These are phyloP conservation scores for Globisporangium emineosum DNA, from an alignment of 352 stramenopile genomes.

Conservation along the genomic window DNA sequence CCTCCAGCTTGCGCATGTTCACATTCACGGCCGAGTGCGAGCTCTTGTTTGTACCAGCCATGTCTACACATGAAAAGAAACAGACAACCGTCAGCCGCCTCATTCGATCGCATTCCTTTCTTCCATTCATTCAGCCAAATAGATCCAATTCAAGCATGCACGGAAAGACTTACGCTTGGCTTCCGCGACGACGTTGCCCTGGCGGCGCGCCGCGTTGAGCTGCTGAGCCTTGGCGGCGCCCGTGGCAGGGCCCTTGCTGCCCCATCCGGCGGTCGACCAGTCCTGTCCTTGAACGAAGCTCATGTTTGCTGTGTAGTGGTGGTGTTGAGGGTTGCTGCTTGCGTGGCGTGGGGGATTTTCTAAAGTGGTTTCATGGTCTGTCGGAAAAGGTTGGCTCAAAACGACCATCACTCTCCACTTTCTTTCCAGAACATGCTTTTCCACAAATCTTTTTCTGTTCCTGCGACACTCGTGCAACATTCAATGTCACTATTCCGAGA, in stretches of 20 bases:
- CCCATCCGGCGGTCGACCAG: constrained; percentile 69
- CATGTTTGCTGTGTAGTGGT: constrained; percentile 22
- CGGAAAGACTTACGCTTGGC: constrained; percentile 61
- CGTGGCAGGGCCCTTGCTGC: constrained; percentile 56
- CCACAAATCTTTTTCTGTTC: neutral
- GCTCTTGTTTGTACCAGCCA: constrained; percentile 82
- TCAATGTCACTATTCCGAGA: too few species aligned
- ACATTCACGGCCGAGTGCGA: constrained; percentile 66
- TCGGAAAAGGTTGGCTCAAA: too few species aligned
- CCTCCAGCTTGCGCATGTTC: constrained; percentile 90
- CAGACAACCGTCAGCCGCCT: constrained; percentile 13
- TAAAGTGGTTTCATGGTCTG: constrained; percentile 10
- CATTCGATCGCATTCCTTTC: neutral
- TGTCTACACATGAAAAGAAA: constrained; percentile 33
- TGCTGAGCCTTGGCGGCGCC: constrained; percentile 60
- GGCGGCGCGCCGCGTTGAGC: constrained; percentile 71
- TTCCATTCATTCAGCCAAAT: too few species aligned
- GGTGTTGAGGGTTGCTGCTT: constrained; percentile 7
- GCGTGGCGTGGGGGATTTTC: constrained; percentile 7
- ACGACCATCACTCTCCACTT: constrained; percentile 8
- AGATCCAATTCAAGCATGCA: too few species aligned
- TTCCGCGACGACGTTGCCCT: constrained; percentile 71
- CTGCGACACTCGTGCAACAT: neutral
- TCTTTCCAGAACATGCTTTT: constrained; percentile 15
- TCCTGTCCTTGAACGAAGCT: constrained; percentile 80